phyloP scores from a whole-genome alignment of 2,329 filamentous ascomycete genomes.

The Botrytis tulipae region DNA sequence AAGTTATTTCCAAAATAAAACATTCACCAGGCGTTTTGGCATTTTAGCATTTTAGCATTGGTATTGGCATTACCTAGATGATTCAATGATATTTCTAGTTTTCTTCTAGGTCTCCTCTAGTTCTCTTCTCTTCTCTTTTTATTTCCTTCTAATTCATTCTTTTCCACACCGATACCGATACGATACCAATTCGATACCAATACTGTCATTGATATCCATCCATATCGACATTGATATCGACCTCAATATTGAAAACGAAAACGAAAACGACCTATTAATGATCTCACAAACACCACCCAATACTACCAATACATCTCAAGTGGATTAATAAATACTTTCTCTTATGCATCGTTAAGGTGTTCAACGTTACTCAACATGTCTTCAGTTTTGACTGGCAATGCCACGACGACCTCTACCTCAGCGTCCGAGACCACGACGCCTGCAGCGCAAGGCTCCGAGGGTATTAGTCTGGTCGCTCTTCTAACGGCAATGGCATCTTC shows the following conservation, averaged over 20 bases:
- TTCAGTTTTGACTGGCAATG: conserved; percentile 1
- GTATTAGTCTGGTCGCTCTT: conserved; percentile 38
- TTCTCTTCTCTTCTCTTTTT: background rate
- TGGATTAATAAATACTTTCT: background rate
- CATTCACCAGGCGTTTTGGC: background rate
- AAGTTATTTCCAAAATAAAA: background rate
- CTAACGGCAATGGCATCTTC: conserved; percentile 37
- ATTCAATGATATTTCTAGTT: background rate
- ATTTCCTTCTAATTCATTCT: background rate
- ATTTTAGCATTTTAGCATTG: background rate
- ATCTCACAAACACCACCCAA: background rate
- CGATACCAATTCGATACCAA: background rate
- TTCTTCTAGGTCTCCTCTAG: background rate
- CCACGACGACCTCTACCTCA: conserved; percentile 8
- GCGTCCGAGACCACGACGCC: background rate
- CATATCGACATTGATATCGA: background rate
- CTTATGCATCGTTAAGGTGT: conserved; percentile 13
- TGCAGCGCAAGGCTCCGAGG: conserved; percentile 31
- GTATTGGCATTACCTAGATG: background rate
- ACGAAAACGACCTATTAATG: background rate
- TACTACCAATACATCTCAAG: background rate
- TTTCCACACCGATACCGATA: background rate
- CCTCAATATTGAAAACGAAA: background rate
- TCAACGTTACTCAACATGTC: conserved; percentile 18
- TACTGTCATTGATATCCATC: background rate